Evolutionary conservation across 148 eudicot genomes (phyloP).

Genomic region (Nyssa sinensis): DNA sequence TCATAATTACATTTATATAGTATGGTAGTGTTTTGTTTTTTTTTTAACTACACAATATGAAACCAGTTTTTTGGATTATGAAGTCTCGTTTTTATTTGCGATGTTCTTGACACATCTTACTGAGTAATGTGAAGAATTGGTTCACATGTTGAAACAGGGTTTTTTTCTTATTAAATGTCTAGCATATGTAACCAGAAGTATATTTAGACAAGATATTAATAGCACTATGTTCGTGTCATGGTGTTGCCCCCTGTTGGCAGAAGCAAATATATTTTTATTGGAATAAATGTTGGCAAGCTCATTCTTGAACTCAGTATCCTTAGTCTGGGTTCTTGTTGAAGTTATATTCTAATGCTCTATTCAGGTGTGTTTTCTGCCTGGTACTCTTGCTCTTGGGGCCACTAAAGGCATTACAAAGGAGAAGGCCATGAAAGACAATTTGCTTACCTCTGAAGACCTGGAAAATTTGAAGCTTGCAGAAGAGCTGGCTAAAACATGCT

Average conservation of each 20-base stretch:
- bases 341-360: slow-evolving; percentile 1
- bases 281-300: not conserved
- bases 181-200: not conserved
- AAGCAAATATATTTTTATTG: not conserved
- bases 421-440: slow-evolving; percentile 61
- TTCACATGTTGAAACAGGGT: not conserved
- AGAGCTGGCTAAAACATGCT: slow-evolving; percentile 79
- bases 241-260: not conserved
- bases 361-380: slow-evolving; percentile 90
- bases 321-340: not conserved
- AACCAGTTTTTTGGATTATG: not conserved
- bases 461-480: slow-evolving; percentile 89
- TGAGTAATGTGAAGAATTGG: not conserved
- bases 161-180: not conserved
- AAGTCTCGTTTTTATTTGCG: not conserved
- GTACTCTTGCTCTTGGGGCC: slow-evolving; percentile 91
- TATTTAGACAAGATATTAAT: not conserved
- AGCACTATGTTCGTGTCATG: not conserved
- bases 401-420: slow-evolving; percentile 76
- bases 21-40: no score
- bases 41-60: no score
- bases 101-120: not conserved
- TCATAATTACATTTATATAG: no score
- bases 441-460: slow-evolving; percentile 60
- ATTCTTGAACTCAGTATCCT: not conserved